Conservation (phyloP, 2,329 filamentous ascomycete species). For the Trichoderma atroviride region DNA sequence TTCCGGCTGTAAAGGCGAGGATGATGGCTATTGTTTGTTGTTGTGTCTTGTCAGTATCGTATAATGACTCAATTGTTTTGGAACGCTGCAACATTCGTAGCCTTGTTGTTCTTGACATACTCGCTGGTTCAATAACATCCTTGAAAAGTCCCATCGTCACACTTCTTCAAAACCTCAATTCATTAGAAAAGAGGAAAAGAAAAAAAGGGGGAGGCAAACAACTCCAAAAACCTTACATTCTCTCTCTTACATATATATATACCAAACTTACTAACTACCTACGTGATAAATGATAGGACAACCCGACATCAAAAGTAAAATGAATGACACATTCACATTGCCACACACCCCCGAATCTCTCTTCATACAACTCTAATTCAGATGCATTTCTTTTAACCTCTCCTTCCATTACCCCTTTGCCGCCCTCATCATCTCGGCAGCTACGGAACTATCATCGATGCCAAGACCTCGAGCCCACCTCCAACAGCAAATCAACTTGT, state of each 20-base stretch:
- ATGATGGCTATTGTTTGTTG: not conserved
- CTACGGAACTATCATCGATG: conserved; percentile 1
- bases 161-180: not conserved
- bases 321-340: not conserved
- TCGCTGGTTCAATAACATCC: conserved; percentile 17
- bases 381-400: too few species aligned
- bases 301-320: not conserved
- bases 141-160: not conserved
- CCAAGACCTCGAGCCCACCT: not conserved
- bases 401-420: conserved; percentile 15
- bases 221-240: not conserved
- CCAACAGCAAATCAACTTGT: not conserved
- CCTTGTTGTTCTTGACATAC: not conserved
- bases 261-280: not conserved
- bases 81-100: not conserved
- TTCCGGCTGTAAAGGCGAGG: conserved; percentile 5
- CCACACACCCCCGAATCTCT: not conserved
- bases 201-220: not conserved
- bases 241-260: not conserved
- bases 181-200: not conserved
- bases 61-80: not conserved
- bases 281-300: not conserved
- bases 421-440: not conserved
- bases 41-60: not conserved
- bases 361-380: not conserved